A percentile compares a stretch with the other conserved stretches of the same genome.
Evolutionary conservation across 768 basidiomycete species (phyloP).

Genomic region (Naganishia kalamii): DNA sequence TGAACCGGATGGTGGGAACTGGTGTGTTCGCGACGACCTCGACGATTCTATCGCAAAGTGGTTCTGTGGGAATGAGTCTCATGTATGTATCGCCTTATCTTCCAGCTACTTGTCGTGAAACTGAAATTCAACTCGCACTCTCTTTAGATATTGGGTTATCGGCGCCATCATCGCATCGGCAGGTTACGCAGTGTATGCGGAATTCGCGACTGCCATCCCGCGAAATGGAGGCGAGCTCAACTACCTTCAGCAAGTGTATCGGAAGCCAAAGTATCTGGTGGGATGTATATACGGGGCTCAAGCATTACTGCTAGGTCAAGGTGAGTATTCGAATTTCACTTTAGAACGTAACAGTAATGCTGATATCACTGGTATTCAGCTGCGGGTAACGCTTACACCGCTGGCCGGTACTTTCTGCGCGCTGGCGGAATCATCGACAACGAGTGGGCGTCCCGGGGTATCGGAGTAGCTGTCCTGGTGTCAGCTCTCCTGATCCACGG

Average conservation of each 20-base stretch:
- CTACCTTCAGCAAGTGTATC: constrained; percentile 29
- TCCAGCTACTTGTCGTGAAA: background rate
- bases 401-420: constrained; percentile 21
- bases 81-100: background rate
- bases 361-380: constrained; percentile 4
- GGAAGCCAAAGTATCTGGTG: constrained; percentile 26
- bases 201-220: constrained; percentile 26
- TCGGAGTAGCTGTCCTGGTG: constrained; percentile 55
- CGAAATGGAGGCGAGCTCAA: constrained; percentile 30
- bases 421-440: constrained; percentile 33
- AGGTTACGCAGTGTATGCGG: constrained; percentile 34
- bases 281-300: constrained; percentile 28
- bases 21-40: constrained; percentile 29
- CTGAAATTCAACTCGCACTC: background rate
- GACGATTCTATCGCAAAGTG: constrained; percentile 23
- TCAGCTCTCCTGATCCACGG: constrained; percentile 26
- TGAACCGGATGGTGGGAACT: constrained; percentile 25
- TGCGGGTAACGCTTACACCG: constrained; percentile 24
- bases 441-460: constrained; percentile 56
- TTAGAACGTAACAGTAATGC: too few species aligned
- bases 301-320: constrained; percentile 25
- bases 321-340: too few species aligned
- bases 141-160: constrained; percentile 23
- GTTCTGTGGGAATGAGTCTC: constrained; percentile 23
- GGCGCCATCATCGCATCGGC: constrained; percentile 23